A percentile compares a stretch with the other conserved stretches of the same genome.
These are phyloP conservation scores for Dictyostelium capitatum DNA, from an alignment of 78 protist genomes.

Conservation along the genomic window DNA sequence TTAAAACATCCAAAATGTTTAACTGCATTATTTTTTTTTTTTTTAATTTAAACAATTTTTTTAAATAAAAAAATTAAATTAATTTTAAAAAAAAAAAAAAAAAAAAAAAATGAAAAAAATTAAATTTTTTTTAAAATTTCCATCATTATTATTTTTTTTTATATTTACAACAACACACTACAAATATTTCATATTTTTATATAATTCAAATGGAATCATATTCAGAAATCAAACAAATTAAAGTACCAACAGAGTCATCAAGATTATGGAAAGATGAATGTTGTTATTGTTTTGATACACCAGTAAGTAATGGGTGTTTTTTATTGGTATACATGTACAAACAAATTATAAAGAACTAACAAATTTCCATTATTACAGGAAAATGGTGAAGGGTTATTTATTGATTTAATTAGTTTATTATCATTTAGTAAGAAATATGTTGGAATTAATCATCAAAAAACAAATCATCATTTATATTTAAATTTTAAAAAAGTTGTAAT, in stretches of 20 bases:
- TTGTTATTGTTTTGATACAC: slow-evolving; percentile 82
- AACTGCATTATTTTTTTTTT: too few species aligned
- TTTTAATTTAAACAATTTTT: too few species aligned
- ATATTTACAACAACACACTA: too few species aligned
- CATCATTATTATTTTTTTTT: too few species aligned
- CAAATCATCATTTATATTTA: slow-evolving; percentile 68
- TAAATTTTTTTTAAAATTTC: too few species aligned
- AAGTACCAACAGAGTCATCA: slow-evolving; percentile 44
- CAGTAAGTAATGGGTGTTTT: neutral
- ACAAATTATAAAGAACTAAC: too few species aligned
- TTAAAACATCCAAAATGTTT: too few species aligned
- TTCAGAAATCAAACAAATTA: neutral
- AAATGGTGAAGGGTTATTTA: slow-evolving; percentile 83
- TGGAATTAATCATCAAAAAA: slow-evolving; percentile 32
- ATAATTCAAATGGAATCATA: neutral
- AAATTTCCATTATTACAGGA: slow-evolving; percentile 49
- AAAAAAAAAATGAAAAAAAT: too few species aligned
- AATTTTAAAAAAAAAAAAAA: too few species aligned
- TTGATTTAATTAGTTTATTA: slow-evolving; percentile 76
- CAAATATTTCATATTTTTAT: too few species aligned
- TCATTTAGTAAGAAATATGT: slow-evolving; percentile 35
- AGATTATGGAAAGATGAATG: slow-evolving; percentile 91
- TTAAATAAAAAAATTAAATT: too few species aligned
- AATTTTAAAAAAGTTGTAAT: slow-evolving; percentile 42
- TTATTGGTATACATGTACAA: too few species aligned